Conservation (phyloP, 1,139 yeast species). For the Hyphopichia pseudoburtonii region DNA sequence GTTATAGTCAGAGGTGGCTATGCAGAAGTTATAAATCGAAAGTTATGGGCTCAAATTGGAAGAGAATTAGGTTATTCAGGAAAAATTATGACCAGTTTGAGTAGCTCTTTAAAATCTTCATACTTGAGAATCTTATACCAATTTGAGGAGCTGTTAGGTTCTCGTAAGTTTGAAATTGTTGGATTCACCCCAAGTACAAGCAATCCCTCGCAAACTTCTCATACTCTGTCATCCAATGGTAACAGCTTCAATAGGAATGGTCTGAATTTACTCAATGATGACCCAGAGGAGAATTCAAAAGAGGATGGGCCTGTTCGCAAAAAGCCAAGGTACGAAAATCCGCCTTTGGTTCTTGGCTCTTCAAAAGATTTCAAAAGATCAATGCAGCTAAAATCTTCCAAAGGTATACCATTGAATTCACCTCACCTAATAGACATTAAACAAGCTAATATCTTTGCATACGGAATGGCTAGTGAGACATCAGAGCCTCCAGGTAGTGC, state of each 20-base stretch:
- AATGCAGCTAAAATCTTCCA: conserved; percentile 41
- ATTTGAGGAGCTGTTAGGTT: conserved; percentile 26
- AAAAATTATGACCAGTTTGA: conserved; percentile 65
- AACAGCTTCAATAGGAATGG: conserved; percentile 9
- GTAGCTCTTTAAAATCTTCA: conserved; percentile 65
- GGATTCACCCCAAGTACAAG: conserved; percentile 4
- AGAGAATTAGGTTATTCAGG: conserved; percentile 76
- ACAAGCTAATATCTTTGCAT: conserved; percentile 24
- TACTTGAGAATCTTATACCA: conserved; percentile 42
- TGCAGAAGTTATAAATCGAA: conserved; percentile 51
- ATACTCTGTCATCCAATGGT: neutral
- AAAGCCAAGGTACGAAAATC: neutral
- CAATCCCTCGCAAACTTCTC: neutral
- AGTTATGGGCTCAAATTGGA: conserved; percentile 68
- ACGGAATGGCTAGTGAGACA: neutral
- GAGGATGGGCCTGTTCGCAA: neutral
- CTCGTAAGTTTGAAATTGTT: conserved; percentile 11
- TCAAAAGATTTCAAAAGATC: conserved; percentile 45
- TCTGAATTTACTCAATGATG: conserved; percentile 8
- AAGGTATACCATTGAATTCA: conserved; percentile 50
- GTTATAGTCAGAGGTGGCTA: conserved; percentile 62
- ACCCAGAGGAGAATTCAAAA: neutral
- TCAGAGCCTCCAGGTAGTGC: neutral
- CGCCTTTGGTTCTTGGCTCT: conserved; percentile 47
- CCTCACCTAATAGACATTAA: conserved; percentile 38